Conservation (phyloP, 2,329 filamentous ascomycete genomes). For the Neofusicoccum laricinum region DNA sequence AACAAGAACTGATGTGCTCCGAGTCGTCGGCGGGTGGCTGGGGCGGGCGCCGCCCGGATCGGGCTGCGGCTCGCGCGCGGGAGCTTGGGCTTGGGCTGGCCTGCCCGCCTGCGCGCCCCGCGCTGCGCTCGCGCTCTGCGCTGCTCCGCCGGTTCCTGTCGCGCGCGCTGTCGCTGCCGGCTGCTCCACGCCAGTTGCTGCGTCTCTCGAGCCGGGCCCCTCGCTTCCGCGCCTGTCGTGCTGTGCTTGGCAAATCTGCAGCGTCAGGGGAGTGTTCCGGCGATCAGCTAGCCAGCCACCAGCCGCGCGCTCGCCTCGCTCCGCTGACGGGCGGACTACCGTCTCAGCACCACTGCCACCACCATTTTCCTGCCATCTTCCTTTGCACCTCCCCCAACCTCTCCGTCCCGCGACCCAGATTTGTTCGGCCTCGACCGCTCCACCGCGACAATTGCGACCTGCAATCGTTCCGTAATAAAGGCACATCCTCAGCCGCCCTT, state of each 20-base stretch:
- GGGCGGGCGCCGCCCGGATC: too few relatives aligned
- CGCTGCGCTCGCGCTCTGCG: not conserved
- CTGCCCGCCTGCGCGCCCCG: not conserved
- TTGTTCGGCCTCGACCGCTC: not conserved
- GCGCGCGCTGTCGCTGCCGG: not conserved
- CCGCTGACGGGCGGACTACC: too few relatives aligned
- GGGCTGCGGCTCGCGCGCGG: too few relatives aligned
- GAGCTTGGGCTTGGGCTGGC: too few relatives aligned
- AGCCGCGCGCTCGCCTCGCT: not conserved
- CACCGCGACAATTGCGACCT: not conserved
- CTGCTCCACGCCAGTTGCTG: not conserved
- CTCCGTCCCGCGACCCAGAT: not conserved
- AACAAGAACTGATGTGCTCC: too few relatives aligned
- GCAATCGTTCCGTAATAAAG: constrained; percentile 8
- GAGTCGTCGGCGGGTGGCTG: not conserved
- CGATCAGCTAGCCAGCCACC: not conserved
- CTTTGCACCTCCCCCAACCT: not conserved
- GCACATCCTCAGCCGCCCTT: constrained; percentile 18
- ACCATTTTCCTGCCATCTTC: not conserved
- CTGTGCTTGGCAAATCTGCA: not conserved
- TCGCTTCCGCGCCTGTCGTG: not conserved
- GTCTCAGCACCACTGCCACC: not conserved
- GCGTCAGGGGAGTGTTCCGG: not conserved
- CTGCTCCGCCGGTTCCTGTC: not conserved
- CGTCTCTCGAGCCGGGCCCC: not conserved